These are phyloP conservation scores for Fusarium virguliforme DNA, from an alignment of 2,329 filamentous ascomycete genomes.

Conservation along the genomic window DNA sequence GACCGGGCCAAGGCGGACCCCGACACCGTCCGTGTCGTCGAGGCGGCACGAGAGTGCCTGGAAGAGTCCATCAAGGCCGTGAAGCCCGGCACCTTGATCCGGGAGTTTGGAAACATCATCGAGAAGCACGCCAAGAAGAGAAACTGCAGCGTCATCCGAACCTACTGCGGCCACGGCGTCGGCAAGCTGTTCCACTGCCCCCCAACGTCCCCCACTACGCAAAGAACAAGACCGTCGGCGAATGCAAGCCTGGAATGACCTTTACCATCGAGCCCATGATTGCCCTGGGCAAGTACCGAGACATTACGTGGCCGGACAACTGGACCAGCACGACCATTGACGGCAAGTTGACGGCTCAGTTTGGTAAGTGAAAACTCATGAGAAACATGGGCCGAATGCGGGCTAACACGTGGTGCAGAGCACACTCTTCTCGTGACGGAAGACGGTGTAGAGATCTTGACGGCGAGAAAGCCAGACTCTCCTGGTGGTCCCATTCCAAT, in stretches of 20 bases:
- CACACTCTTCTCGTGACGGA: constrained; percentile 89
- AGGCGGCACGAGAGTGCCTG: constrained; percentile 89
- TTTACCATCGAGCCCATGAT: constrained; percentile 99
- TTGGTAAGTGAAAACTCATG: constrained; percentile 71
- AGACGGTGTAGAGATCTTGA: constrained; percentile 85
- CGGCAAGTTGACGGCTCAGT: constrained; percentile 92
- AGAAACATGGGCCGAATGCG: too few species aligned
- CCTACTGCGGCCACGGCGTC: constrained; percentile 96
- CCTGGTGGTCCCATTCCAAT: constrained; percentile 81
- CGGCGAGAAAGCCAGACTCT: constrained; percentile 79
- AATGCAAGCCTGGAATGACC: constrained; percentile 96
- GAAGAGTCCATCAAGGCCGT: constrained; percentile 93
- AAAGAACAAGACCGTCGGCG: constrained; percentile 97
- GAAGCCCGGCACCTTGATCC: constrained; percentile 93
- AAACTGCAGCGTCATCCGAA: constrained; percentile 92
- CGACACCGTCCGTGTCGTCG: constrained; percentile 90
- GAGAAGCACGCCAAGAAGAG: constrained; percentile 93
- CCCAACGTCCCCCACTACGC: constrained; percentile 98
- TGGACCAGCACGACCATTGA: constrained; percentile 97
- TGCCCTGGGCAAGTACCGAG: constrained; percentile 88
- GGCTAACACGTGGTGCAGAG: constrained; percentile 65
- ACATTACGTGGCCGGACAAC: constrained; percentile 98
- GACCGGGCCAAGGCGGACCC: constrained; percentile 87
- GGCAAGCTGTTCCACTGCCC: constrained; percentile 94
- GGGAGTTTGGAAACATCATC: constrained; percentile 94